phyloP scores from a whole-genome alignment of 73 alveolate species.

The Symbiodinium natans region DNA sequence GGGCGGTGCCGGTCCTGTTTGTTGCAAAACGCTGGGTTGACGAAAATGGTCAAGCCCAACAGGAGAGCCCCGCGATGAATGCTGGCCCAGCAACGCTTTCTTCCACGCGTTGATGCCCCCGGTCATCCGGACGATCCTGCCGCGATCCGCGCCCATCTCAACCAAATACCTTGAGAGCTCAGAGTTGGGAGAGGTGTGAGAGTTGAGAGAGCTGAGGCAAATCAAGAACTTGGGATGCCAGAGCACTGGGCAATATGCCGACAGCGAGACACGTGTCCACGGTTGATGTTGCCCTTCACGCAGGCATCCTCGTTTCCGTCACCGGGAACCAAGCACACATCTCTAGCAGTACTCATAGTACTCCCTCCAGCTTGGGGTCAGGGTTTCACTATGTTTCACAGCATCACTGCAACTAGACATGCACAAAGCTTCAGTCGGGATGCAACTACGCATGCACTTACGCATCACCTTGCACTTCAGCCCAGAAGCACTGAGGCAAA shows the following conservation, averaged over 20 bases:
- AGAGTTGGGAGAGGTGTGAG: neutral
- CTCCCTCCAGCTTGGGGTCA: neutral
- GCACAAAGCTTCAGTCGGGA: no score
- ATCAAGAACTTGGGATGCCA: neutral
- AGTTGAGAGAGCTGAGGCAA: neutral
- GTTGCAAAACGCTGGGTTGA: no score
- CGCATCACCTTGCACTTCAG: no score
- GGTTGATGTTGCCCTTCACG: slow-evolving; percentile 81
- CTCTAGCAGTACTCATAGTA: no score
- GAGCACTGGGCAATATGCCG: slow-evolving; percentile 66
- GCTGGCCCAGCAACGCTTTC: neutral
- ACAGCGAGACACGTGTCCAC: slow-evolving; percentile 85
- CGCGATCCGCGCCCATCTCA: slow-evolving; percentile 82
- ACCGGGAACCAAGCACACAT: neutral
- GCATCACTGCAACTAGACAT: no score
- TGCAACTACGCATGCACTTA: neutral
- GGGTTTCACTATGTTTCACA: neutral
- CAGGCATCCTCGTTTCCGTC: slow-evolving; percentile 62
- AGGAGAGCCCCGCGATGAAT: no score
- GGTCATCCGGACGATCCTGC: slow-evolving; percentile 74
- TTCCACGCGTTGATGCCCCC: slow-evolving; percentile 92
- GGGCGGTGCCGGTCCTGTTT: no score
- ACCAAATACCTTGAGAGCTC: slow-evolving; percentile 48
- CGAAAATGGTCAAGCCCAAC: no score
- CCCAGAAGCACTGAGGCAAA: slow-evolving; percentile 50